Evolutionary conservation across 2,329 filamentous ascomycete genomes (phyloP).

Genomic region (Colletotrichum cuscutae): DNA sequence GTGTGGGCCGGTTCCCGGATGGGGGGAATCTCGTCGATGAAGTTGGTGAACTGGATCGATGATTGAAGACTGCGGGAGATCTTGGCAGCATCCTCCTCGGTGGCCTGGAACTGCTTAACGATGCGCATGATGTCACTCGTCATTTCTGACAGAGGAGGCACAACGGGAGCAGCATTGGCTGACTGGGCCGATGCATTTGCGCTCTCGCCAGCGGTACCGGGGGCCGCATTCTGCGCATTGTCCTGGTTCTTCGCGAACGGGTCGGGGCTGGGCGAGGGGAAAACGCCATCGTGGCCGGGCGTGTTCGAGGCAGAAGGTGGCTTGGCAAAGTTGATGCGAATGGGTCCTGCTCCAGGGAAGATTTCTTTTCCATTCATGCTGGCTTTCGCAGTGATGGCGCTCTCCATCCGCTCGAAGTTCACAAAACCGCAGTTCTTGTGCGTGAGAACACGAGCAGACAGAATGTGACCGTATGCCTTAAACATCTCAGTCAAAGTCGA

Average conservation of each 20-base stretch:
- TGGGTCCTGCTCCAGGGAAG: conserved; percentile 93
- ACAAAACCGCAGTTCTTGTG: conserved; percentile 99
- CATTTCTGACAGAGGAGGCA: conserved; percentile 81
- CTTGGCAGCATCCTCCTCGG: conserved; percentile 77
- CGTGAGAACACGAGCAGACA: conserved; percentile 91
- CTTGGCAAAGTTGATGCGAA: conserved; percentile 97
- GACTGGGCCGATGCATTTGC: conserved; percentile 44
- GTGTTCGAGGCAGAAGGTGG: conserved; percentile 91
- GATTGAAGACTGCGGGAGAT: conserved; percentile 80
- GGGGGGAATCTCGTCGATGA: conserved; percentile 86
- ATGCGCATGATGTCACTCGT: conserved; percentile 86
- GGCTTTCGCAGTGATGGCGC: conserved; percentile 87
- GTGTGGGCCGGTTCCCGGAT: conserved; percentile 89
- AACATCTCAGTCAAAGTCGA: conserved; percentile 97
- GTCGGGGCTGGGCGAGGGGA: conserved; percentile 91
- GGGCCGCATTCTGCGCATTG: conserved; percentile 47
- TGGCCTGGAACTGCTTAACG: conserved; percentile 87
- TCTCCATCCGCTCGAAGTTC: conserved; percentile 93
- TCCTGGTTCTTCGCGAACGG: conserved; percentile 74
- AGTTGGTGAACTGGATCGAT: conserved; percentile 79
- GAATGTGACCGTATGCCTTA: conserved; percentile 88
- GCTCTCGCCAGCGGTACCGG: conserved; percentile 50
- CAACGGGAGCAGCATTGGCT: conserved; percentile 65
- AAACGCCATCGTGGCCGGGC: conserved; percentile 87
- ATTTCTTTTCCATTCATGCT: conserved; percentile 97